These are phyloP conservation scores for Raddia guianensis DNA, from an alignment of 176 grass and related monocot species.

Conservation along the genomic window DNA sequence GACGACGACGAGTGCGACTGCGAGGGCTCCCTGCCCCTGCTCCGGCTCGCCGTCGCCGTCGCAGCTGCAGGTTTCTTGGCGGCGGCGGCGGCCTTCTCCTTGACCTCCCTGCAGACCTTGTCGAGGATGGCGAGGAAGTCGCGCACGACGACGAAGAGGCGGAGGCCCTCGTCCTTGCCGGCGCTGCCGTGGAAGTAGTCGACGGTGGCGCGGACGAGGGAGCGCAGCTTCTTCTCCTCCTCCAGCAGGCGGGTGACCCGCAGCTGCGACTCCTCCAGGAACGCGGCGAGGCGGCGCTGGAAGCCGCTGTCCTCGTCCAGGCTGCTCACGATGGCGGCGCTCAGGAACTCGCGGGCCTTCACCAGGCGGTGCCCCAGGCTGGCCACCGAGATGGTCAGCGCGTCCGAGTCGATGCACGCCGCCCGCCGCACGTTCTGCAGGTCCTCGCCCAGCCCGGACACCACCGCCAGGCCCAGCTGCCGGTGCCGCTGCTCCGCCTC, in stretches of 20 bases:
- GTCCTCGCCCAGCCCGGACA: constrained; percentile 63
- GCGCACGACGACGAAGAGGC: constrained; percentile 73
- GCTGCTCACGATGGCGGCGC: constrained; percentile 55
- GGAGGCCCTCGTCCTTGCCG: constrained; percentile 76
- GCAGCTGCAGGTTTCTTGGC: constrained; percentile 27
- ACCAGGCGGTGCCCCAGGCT: constrained; percentile 61
- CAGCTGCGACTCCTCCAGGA: constrained; percentile 59
- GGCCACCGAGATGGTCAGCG: constrained; percentile 60
- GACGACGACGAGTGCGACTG: constrained; percentile 5
- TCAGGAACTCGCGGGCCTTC: constrained; percentile 70
- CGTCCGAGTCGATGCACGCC: constrained; percentile 66
- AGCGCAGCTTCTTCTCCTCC: constrained; percentile 74
- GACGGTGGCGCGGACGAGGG: constrained; percentile 61
- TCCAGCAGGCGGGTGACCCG: constrained; percentile 58
- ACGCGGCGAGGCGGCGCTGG: constrained; percentile 47
- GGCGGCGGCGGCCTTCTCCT: constrained; percentile 39
- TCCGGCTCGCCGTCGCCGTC: neutral
- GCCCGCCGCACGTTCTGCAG: constrained; percentile 78
- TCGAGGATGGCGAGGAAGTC: constrained; percentile 81
- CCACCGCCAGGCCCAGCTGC: constrained; percentile 61
- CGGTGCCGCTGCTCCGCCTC: constrained; percentile 59
- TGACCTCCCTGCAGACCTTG: constrained; percentile 83
- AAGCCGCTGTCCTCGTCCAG: constrained; percentile 78
- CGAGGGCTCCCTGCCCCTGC: constrained; percentile 29
- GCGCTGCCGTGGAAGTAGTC: constrained; percentile 87